These are phyloP conservation scores for Leersia perrieri DNA, from an alignment of 176 grass and related monocot species.

Conservation along the genomic window DNA sequence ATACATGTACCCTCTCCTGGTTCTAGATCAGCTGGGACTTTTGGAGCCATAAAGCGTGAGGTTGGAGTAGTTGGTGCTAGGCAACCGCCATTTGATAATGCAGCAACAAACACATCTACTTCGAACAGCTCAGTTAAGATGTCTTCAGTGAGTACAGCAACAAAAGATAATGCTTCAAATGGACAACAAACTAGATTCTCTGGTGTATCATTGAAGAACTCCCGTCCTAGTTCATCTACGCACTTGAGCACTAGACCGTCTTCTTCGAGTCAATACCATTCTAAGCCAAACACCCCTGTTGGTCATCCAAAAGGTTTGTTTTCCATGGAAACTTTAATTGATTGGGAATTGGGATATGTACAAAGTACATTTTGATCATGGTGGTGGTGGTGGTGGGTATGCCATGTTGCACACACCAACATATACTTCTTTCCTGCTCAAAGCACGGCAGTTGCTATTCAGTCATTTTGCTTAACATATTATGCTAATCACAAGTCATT, in stretches of 20 bases:
- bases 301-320: constrained; percentile 45
- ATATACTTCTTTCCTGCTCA: not conserved
- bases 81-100: constrained; percentile 31
- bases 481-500: not conserved
- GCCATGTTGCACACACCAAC: not conserved
- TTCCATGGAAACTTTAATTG: constrained; percentile 2
- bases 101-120: constrained; percentile 36
- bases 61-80: constrained; percentile 66
- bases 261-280: constrained; percentile 30
- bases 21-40: constrained; percentile 50
- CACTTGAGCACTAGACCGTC: constrained; percentile 9
- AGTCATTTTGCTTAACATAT: not conserved
- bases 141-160: constrained; percentile 1
- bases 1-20: constrained; percentile 66
- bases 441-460: not conserved
- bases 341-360: not conserved
- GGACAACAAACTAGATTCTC: constrained; percentile 9
- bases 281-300: constrained; percentile 19
- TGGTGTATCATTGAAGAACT: constrained; percentile 25
- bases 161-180: constrained; percentile 36
- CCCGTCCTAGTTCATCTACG: not conserved
- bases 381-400: not conserved
- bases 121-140: constrained; percentile 28
- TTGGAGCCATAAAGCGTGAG: constrained; percentile 72
- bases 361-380: constrained; percentile 15